Base-by-base conservation (phyloP, 2,329 filamentous ascomycete genomes). In the Didymella lethalis region DNA sequence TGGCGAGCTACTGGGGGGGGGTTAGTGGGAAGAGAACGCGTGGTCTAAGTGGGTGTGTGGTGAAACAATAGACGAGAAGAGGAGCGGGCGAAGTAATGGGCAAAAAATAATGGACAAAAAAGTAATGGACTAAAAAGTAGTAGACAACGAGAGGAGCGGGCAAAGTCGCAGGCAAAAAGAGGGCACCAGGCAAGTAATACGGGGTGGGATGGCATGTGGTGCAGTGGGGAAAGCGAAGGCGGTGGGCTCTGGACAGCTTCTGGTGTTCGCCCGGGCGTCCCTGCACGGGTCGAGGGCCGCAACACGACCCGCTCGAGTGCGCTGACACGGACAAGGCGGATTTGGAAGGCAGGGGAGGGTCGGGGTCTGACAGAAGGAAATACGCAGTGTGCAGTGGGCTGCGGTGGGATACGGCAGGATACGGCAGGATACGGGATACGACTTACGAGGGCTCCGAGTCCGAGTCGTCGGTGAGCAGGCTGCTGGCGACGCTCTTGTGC, bases 381-480 rank as follows among this genome's bases (percentile, higher is more conserved):
- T 10, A 29, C 28, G 28, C 28, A 29, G 28, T 32, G 12, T 10
- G 31, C 31, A 32, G 31, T 36, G 16, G 12, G 31, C 18, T 18
- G 18, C 18, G 18, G 14, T 11, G 31, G 31, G 14, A 32, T 14
- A 5, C 31, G 16, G 8, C 12, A 32, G 31, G 31, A 14, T 32
- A 32, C 31, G 31, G 31, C 31, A 63, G 56, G 62, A 63, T 29
- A 61, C 61, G 64, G 56, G 62, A 63, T 29, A 59, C 61, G 54
- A 82, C 82, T 82, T 77, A 84, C 82, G 72, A 31, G 16, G 49
- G 60, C 63, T 82, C 81, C 54, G 67, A 64, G 45, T 86, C 84
- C 31, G 80, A 82, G 63, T 84, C 82, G 60, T 83, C 81, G 16
- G 81, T 83, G 54, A 81, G 68, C 47, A 84, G 77, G 67, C 80